A percentile compares a stretch with the other conserved stretches of the same genome.
Conservation (phyloP, 495 filamentous ascomycete genomes). For the Sabuloglossum arenarium region DNA sequence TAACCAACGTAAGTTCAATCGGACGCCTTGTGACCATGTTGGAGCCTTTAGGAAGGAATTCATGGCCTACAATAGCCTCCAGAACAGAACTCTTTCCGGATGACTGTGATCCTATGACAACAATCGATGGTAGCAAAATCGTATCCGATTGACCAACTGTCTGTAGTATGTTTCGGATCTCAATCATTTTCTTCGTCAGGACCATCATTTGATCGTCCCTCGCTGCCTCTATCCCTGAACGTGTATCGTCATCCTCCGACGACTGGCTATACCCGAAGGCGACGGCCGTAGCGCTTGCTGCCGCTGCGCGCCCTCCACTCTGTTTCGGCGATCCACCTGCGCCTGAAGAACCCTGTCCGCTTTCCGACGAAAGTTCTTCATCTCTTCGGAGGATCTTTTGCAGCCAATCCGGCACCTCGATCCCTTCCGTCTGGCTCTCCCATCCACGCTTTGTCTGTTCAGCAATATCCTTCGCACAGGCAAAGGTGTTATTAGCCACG, state of each 20-base stretch:
- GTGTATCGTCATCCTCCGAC: slow-evolving; percentile 47
- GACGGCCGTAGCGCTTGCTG: slow-evolving; percentile 40
- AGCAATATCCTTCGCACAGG: slow-evolving; percentile 48
- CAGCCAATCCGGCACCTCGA: slow-evolving; percentile 72
- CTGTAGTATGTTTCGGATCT: slow-evolving; percentile 81
- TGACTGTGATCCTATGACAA: slow-evolving; percentile 95
- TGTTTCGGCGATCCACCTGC: slow-evolving; percentile 39
- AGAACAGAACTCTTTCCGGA: slow-evolving; percentile 96
- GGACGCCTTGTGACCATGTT: slow-evolving; percentile 97
- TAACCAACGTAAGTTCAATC: slow-evolving; percentile 91
- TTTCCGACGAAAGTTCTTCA: slow-evolving; percentile 19
- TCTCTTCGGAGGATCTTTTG: slow-evolving; percentile 45
- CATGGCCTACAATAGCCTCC: slow-evolving; percentile 93
- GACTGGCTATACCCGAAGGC: slow-evolving; percentile 60
- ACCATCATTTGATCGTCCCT: slow-evolving; percentile 99
- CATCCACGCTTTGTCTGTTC: slow-evolving; percentile 62
- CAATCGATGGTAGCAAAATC: slow-evolving; percentile 80
- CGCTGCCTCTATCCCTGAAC: slow-evolving; percentile 39
- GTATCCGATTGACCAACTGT: slow-evolving; percentile 76
- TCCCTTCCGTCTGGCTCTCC: slow-evolving; percentile 59
- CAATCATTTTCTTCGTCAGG: slow-evolving; percentile 97
- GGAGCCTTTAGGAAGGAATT: slow-evolving; percentile 89
- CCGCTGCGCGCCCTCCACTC: slow-evolving; percentile 31
- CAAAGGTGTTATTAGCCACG: slow-evolving; percentile 43
- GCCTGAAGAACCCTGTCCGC: slow-evolving; percentile 21